A percentile compares a stretch with the other conserved stretches of the same genome.
Conservation (phyloP, 2,329 filamentous ascomycete species). For the Stylonectria norvegica region DNA sequence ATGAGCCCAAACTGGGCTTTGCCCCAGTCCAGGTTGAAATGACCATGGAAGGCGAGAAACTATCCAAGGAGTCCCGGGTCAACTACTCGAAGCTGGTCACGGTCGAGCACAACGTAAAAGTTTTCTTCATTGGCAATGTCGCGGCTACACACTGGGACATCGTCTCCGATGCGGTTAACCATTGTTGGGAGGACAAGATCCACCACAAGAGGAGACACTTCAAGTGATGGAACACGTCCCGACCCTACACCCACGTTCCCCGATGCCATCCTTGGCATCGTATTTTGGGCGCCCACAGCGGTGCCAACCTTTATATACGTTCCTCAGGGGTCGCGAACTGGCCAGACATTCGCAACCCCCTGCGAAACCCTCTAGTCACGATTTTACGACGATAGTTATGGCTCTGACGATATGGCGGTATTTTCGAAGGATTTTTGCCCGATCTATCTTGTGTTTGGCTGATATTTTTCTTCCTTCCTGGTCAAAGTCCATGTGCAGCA, state of each 20-base stretch:
- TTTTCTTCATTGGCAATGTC: slow-evolving; percentile 55
- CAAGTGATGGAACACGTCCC: slow-evolving; percentile 12
- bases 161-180: slow-evolving; percentile 45
- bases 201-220: slow-evolving; percentile 31
- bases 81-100: slow-evolving; percentile 57
- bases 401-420: slow-evolving; percentile 2
- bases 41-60: slow-evolving; percentile 40
- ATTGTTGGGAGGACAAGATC: slow-evolving; percentile 47
- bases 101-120: slow-evolving; percentile 55
- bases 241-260: slow-evolving; percentile 23
- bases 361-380: slow-evolving; percentile 19
- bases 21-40: slow-evolving; percentile 44
- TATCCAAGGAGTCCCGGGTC: slow-evolving; percentile 50
- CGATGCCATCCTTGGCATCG: slow-evolving; percentile 19
- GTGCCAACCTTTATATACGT: slow-evolving; percentile 31
- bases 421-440: too few relatives aligned
- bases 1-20: slow-evolving; percentile 49
- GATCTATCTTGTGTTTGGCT: too few relatives aligned
- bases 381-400: slow-evolving; percentile 12
- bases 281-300: slow-evolving; percentile 18
- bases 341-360: slow-evolving; percentile 9
- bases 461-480: too few relatives aligned
- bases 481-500: slow-evolving; percentile 4
- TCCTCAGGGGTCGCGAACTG: slow-evolving; percentile 21
- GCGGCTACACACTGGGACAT: slow-evolving; percentile 36